Evolutionary conservation across 1,284 basidiomycete species (phyloP).

Genomic region (Moesziomyces antarcticus): DNA sequence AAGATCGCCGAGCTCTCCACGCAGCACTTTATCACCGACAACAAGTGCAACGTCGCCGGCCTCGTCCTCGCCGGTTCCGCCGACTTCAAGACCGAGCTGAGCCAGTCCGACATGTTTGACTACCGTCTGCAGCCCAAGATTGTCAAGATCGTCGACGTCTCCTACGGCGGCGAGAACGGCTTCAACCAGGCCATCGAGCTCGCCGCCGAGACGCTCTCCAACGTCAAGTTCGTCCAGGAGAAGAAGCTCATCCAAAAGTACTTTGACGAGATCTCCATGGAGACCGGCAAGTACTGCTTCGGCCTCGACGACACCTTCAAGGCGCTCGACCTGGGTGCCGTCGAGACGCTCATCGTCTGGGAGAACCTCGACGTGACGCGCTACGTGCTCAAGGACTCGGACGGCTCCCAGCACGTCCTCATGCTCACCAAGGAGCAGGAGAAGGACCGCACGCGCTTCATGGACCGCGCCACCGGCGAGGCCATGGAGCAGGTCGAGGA

Average conservation of each 20-base stretch:
- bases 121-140: conserved; percentile 82
- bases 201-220: conserved; percentile 91
- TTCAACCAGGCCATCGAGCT: conserved; percentile 99
- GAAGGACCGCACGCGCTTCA: conserved; percentile 86
- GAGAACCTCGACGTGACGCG: conserved; percentile 75
- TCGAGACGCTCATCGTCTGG: conserved; percentile 98
- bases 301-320: conserved; percentile 97
- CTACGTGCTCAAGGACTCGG: conserved; percentile 62
- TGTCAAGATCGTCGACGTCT: conserved; percentile 82
- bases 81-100: conserved; percentile 98
- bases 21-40: conserved; percentile 96
- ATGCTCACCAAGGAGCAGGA: conserved; percentile 66
- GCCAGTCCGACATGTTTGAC: conserved; percentile 97
- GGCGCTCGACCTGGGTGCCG: conserved; percentile 93
- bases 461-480: conserved; percentile 90
- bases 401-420: conserved; percentile 56
- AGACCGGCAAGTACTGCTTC: conserved; percentile 97
- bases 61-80: conserved; percentile 97
- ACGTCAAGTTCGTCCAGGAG: conserved; percentile 99
- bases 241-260: conserved; percentile 87
- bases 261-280: conserved; percentile 99
- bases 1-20: conserved; percentile 97
- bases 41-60: conserved; percentile 98
- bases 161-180: conserved; percentile 98
- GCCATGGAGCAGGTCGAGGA: conserved; percentile 87